Base-by-base conservation (phyloP, 139 green algal species). In the Chlorella sp. region DNA sequence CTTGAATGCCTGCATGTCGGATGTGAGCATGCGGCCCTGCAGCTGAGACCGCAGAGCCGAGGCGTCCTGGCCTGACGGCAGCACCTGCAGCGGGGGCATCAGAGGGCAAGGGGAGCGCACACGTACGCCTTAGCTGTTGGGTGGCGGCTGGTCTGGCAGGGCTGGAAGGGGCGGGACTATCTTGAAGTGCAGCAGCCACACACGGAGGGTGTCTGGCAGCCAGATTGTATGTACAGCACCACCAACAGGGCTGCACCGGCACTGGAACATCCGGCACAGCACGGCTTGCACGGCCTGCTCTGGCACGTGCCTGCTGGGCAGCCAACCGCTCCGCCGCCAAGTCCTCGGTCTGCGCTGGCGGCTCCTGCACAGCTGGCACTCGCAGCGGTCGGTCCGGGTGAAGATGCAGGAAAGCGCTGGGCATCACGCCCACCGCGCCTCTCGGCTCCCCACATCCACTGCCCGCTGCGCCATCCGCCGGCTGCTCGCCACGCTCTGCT, bases 1-100 rank as follows among this genome's bases (percentile, higher is more conserved):
- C 92, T 99, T 99, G 95, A 99, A 99, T 0, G 97, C 96, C 1
- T 95, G 90, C 96, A 99, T 99, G 92, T 98, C 96, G 9, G 92
- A 93, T 1, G 89, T 36, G 69, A 98, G 92, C 83, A 95, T 87
- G 48, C 92, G 90, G 0, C 92, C 92, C 84, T 94, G 85, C 90
- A 97, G 77, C 80, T 89, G 83, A 5, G 83, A 12, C 71, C 66
- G 32, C 89, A 89, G 83, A 88, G 82, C 90, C 64, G 91, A 82
- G 28, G 91, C 92, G 60, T 82, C 86, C 84, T 96, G 60, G 11
- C 91, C 88, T 40, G 93, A 85, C 16, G 53, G n/a, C 69, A 89
- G 80, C 36, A 37, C 42, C 83, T 87, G 64, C 36, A 61, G 57
- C 28, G 24, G 64, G 22, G 22, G 11, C 64, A 71, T 9, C 64